Base-by-base conservation (phyloP, 352 stramenopile species). In the Phytopythium montanum region DNA sequence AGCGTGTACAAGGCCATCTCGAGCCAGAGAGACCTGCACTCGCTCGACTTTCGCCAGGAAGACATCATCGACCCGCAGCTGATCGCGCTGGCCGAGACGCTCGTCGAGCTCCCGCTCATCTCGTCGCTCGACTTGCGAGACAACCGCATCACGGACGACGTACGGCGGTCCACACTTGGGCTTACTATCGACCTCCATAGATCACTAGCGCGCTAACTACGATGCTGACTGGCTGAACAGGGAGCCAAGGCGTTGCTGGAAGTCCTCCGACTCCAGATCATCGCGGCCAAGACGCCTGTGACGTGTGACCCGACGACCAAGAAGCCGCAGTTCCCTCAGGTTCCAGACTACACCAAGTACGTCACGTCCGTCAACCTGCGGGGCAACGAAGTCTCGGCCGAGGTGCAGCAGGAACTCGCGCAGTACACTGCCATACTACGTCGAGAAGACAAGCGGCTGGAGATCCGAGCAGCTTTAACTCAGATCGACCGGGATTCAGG, bases 1-100 rank as follows among this genome's bases (percentile, higher is more conserved):
- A 91, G 78, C 51, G 81, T 94, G 52, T 93, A 92, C 66, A 94
- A 92, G 59, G 81, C 83, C 6, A 93, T 94, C 46, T 90, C 85
- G 38, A 81, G 81, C 19, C 85, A 93, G 56, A 89, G 90, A 61
- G 80, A 93, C 38, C 59, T 94, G 9, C 70, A 88, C 49, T 75
- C 67, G 6, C 60, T 89, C 25, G 83, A 94, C 66, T 93, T 91
- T 56, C 76, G 75, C 3, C 77, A 90, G 52, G 81, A 92, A 73
- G 80, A 91, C 61, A 81, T 94, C 57, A 91, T 73, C 9, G 85
- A 94, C 38, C 74, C 81, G 23, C 83, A 93, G 54, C 66, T 92
- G 23, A 81, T 92, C n/a, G 85, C 80, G 19, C 70, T 94, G 16
- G 81, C 83, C 0, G 83, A 94, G 61, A 78, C 83, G 19, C 66